phyloP scores from a whole-genome alignment of 805 yeast species.

The Schwanniomyces occidentalis region DNA sequence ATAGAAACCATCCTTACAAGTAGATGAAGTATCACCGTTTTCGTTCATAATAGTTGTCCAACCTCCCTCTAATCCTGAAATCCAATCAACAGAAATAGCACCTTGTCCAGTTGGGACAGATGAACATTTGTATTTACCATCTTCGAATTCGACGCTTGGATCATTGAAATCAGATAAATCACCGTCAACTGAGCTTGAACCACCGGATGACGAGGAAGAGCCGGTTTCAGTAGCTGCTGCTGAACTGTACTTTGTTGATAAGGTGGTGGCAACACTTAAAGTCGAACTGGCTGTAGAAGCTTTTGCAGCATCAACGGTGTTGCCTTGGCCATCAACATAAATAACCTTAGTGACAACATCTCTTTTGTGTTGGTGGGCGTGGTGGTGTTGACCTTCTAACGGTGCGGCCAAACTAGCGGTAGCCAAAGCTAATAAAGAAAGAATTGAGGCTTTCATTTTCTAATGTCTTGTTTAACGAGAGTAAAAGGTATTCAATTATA shows the following conservation, averaged over 20 bases:
- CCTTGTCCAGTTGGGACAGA: constrained; percentile 76
- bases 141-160: constrained; percentile 59
- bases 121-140: constrained; percentile 69
- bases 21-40: constrained; percentile 47
- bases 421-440: constrained; percentile 27
- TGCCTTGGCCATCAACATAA: constrained; percentile 32
- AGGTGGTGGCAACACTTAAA: constrained; percentile 3
- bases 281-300: constrained; percentile 6
- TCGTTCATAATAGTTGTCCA: constrained; percentile 47
- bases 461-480: no score
- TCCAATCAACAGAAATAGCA: constrained; percentile 59
- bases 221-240: constrained; percentile 9
- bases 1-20: constrained; percentile 65
- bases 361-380: constrained; percentile 39
- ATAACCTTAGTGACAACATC: constrained; percentile 40
- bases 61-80: constrained; percentile 50
- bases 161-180: constrained; percentile 53
- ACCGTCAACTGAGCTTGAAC: constrained; percentile 47
- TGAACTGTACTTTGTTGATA: no score
- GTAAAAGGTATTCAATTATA: constrained; percentile 1
- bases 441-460: constrained; percentile 28
- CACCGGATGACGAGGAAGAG: constrained; percentile 24
- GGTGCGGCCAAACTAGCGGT: constrained; percentile 34
- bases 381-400: constrained; percentile 34
- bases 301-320: constrained; percentile 12